Base-by-base conservation (phyloP, 208 protist genomes). In the Acanthamoeba royreba region DNA sequence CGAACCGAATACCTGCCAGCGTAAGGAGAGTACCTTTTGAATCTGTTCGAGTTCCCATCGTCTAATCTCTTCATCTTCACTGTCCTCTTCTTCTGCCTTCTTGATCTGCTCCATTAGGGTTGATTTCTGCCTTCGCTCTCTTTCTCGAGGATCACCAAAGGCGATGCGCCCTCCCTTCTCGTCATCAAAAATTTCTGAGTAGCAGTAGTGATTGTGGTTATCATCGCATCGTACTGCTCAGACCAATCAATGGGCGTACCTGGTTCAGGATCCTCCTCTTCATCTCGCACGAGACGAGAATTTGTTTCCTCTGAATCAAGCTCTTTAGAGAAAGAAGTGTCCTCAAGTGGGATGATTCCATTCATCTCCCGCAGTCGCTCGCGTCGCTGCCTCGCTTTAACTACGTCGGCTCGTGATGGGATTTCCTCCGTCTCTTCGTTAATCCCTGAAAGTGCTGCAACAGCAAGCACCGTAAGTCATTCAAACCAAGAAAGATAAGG, bases 31-130 rank as follows among this genome's bases (percentile, higher is more conserved):
- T 28, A 47, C 81, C 81, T 89, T 89, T n/a, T 66, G 45, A 28
- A 92, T 72, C 47, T 92, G 87, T 40, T 92, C 87, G 31, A 92
- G 61, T 28, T 92, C 87, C 87, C 87, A 92, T 17, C 87, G 53
- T 40, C 47, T 35, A 0, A 92, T 35, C 61, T 92, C 87, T 28
- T 92, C 87, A 31, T 92, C 87, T 9, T 92, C 87, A 28, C 42
- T 43, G 40, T 92, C 87, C 87, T 92, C 87, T 42, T 79, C 61
- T 28, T 92, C 61, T n/a, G 53, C 87, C 40, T 55, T 45, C 47
- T 92, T 52, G 53, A 92, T 92, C 63, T 92, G 58, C 38, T 77
- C 87, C 35, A 43, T 33, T 22, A 92, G 63, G 45, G 8, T 81
- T 31, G 45, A 17, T 61, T 92, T 92, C 13, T 79, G n/a, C 43